Evolutionary conservation across 129 eudicot species (phyloP).

Genomic region (Logfia minima): DNA sequence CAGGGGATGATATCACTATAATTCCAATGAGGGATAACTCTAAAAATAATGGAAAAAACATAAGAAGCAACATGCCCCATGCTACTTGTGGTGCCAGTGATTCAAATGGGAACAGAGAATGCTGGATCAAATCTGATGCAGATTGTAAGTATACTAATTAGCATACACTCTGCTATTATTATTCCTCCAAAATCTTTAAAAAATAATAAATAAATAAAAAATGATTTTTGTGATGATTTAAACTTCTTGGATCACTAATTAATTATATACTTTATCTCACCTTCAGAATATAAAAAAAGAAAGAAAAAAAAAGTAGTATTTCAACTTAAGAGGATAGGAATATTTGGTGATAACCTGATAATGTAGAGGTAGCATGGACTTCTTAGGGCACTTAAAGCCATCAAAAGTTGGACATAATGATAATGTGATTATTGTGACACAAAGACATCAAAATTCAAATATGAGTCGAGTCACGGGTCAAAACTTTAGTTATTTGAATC

Average conservation of each 20-base stretch:
- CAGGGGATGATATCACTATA: slow-evolving; percentile 45
- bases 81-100: slow-evolving; percentile 40
- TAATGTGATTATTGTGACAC: not conserved
- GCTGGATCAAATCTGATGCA: slow-evolving; percentile 85
- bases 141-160: slow-evolving; percentile 63
- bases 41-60: slow-evolving; percentile 28
- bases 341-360: no score
- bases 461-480: not conserved
- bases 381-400: not conserved
- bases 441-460: not conserved
- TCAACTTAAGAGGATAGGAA: not conserved
- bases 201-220: no score
- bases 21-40: slow-evolving; percentile 34
- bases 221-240: not conserved
- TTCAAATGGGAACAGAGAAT: slow-evolving; percentile 57
- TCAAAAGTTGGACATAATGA: not conserved
- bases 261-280: no score
- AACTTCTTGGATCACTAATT: not conserved
- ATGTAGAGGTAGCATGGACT: not conserved
- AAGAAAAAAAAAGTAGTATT: not conserved
- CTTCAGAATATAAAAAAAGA: no score
- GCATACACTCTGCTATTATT: not conserved
- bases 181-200: not conserved
- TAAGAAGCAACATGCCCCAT: slow-evolving; percentile 40
- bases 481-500: not conserved